Percentiles rank a stretch among this genome's conserved stretches.
phyloP scores from a whole-genome alignment of 352 stramenopile genomes.

The Phytophthora pistaciae region DNA sequence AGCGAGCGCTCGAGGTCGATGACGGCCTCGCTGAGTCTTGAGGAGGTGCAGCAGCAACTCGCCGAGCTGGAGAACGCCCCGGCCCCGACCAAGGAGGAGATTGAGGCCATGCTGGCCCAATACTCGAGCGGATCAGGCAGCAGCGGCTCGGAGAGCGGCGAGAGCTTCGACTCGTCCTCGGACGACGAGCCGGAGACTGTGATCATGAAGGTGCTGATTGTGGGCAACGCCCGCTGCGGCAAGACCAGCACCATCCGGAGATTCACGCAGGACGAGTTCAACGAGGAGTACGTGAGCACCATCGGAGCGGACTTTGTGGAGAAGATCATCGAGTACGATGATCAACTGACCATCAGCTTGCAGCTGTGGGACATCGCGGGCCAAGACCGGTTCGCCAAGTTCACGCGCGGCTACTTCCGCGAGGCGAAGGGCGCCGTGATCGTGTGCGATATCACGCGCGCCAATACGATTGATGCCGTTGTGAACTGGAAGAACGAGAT shows the following conservation, averaged over 20 bases:
- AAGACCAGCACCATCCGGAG: conserved; percentile 89
- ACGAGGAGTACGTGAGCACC: conserved; percentile 86
- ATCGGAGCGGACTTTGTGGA: conserved; percentile 90
- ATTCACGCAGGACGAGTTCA: conserved; percentile 78
- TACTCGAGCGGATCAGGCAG: conserved; percentile 44
- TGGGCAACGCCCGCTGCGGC: conserved; percentile 89
- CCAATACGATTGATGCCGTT: conserved; percentile 88
- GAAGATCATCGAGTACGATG: conserved; percentile 77
- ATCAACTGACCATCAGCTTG: conserved; percentile 64
- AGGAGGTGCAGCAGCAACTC: conserved; percentile 61
- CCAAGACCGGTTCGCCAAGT: conserved; percentile 90
- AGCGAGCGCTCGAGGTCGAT: conserved; percentile 14
- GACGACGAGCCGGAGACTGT: conserved; percentile 48
- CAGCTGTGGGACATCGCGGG: conserved; percentile 92
- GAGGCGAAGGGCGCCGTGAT: conserved; percentile 85
- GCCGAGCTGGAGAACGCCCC: conserved; percentile 53
- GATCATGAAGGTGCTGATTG: conserved; percentile 89
- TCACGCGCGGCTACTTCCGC: conserved; percentile 88
- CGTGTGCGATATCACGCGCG: conserved; percentile 89
- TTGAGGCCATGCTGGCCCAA: conserved; percentile 66
- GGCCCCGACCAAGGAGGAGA: conserved; percentile 63
- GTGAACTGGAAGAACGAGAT: conserved; percentile 86
- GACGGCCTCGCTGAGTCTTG: conserved; percentile 40
- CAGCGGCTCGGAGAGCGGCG: conserved; percentile 8
- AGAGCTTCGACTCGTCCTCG: conserved; percentile 20